Conservation (phyloP, 1,139 yeast species). For the Torulaspora pretoriensis region DNA sequence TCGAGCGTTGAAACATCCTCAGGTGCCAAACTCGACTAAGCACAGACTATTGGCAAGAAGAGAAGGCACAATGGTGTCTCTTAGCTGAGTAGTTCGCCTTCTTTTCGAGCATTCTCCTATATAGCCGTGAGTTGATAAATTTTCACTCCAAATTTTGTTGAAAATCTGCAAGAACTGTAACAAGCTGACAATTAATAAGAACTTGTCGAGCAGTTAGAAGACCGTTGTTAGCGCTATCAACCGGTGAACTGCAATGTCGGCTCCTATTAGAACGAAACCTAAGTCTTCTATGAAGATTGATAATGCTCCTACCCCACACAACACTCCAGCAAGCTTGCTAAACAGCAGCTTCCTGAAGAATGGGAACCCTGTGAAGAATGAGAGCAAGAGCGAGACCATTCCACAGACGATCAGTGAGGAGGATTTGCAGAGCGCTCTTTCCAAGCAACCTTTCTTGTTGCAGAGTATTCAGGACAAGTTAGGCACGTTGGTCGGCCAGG, state of each 20-base stretch:
- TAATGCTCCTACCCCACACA: constrained; percentile 97
- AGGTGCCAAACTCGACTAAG: neutral
- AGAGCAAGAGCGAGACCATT: constrained; percentile 38
- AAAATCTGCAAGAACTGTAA: constrained; percentile 1
- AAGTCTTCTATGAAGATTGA: constrained; percentile 57
- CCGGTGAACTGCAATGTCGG: constrained; percentile 24
- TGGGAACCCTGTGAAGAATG: constrained; percentile 56
- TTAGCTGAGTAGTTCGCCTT: neutral
- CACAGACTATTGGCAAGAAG: neutral
- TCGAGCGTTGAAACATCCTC: neutral
- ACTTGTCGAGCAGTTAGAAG: neutral
- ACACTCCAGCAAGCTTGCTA: constrained; percentile 85
- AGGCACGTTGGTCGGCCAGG: constrained; percentile 77
- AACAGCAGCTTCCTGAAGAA: constrained; percentile 69
- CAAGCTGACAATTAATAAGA: neutral
- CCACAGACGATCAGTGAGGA: constrained; percentile 73
- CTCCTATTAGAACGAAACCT: constrained; percentile 36
- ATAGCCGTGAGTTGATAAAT: neutral
- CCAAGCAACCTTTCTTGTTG: constrained; percentile 30
- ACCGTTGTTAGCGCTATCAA: neutral
- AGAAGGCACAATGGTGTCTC: neutral
- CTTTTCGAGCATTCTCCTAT: neutral
- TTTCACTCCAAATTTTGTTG: neutral
- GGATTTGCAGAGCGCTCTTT: constrained; percentile 29
- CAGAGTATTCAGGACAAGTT: constrained; percentile 84